Conservation (phyloP, 441 rosid species). For the Populus hybrid region DNA sequence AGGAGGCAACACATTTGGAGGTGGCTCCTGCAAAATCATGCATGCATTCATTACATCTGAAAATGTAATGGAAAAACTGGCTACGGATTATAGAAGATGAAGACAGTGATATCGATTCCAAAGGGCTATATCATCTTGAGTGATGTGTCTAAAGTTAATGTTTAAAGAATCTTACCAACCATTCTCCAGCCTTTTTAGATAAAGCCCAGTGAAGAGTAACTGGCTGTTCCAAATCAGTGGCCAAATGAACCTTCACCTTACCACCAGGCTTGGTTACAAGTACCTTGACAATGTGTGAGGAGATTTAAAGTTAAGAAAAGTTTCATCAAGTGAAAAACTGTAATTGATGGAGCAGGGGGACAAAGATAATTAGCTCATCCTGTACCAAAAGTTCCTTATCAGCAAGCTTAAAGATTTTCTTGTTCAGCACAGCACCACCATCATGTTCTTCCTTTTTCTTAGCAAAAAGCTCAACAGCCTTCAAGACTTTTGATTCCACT, state of each 20-base stretch:
- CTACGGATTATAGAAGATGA: constrained; percentile 9
- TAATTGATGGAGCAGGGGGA: not conserved
- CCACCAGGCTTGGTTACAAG: constrained; percentile 64
- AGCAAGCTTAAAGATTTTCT: constrained; percentile 67
- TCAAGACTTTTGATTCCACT: constrained; percentile 51
- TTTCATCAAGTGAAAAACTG: not conserved
- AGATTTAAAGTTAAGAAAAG: constrained; percentile 14
- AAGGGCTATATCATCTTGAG: constrained; percentile 13
- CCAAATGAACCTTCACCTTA: constrained; percentile 64
- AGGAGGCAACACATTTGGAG: constrained; percentile 59
- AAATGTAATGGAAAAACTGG: constrained; percentile 14
- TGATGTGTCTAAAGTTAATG: constrained; percentile 9
- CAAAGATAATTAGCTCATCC: constrained; percentile 8
- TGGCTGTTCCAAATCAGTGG: constrained; percentile 68
- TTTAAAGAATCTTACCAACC: constrained; percentile 69
- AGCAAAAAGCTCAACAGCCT: constrained; percentile 57
- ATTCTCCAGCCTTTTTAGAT: constrained; percentile 76
- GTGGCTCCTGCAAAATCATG: constrained; percentile 73
- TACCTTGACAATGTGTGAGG: constrained; percentile 44
- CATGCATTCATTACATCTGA: constrained; percentile 19
- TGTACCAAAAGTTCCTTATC: constrained; percentile 72
- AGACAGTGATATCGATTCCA: constrained; percentile 14
- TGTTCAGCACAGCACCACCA: constrained; percentile 51
- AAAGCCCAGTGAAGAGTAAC: constrained; percentile 92
- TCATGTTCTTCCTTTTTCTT: constrained; percentile 53